Percentiles rank a stretch among this genome's conserved stretches.
phyloP scores from a whole-genome alignment of 306 rosid species.

The Abrus pulchellus region DNA sequence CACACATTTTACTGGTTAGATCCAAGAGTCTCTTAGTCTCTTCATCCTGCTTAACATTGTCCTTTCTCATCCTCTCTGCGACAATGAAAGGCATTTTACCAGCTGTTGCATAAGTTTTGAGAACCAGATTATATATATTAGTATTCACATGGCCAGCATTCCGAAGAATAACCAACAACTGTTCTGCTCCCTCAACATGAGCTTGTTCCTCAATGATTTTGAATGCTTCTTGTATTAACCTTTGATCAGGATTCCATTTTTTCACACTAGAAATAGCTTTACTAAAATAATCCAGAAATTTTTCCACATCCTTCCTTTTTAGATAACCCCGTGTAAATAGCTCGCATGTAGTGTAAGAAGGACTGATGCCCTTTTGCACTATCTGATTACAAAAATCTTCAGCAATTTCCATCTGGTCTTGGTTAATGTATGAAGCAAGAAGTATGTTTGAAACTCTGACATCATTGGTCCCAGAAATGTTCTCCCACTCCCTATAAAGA shows the following conservation, averaged over 20 bases:
- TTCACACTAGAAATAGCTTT: conserved; percentile 77
- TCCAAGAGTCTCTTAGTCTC: conserved; percentile 76
- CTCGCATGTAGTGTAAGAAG: conserved; percentile 89
- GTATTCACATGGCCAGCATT: conserved; percentile 72
- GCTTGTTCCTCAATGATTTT: conserved; percentile 66
- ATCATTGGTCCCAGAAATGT: conserved; percentile 76
- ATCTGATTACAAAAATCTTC: conserved; percentile 63
- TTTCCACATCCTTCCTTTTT: conserved; percentile 62
- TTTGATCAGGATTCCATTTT: conserved; percentile 69
- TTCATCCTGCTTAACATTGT: conserved; percentile 68
- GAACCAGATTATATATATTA: conserved; percentile 68
- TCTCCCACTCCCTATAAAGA: conserved; percentile 82
- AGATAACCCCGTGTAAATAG: conserved; percentile 81
- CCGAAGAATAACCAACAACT: conserved; percentile 68
- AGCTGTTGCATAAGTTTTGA: conserved; percentile 75
- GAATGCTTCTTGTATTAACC: conserved; percentile 67
- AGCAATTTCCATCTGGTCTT: conserved; percentile 73
- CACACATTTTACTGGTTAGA: conserved; percentile 78
- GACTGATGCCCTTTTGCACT: conserved; percentile 60
- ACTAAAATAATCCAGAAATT: conserved; percentile 64
- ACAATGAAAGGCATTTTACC: conserved; percentile 86
- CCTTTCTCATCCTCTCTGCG: conserved; percentile 84
- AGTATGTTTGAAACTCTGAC: conserved; percentile 74
- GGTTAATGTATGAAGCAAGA: conserved; percentile 78
- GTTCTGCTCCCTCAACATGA: conserved; percentile 73